These are phyloP conservation scores for Dactylellina parvicollis DNA, from an alignment of 2,329 filamentous ascomycete species.

Conservation along the genomic window DNA sequence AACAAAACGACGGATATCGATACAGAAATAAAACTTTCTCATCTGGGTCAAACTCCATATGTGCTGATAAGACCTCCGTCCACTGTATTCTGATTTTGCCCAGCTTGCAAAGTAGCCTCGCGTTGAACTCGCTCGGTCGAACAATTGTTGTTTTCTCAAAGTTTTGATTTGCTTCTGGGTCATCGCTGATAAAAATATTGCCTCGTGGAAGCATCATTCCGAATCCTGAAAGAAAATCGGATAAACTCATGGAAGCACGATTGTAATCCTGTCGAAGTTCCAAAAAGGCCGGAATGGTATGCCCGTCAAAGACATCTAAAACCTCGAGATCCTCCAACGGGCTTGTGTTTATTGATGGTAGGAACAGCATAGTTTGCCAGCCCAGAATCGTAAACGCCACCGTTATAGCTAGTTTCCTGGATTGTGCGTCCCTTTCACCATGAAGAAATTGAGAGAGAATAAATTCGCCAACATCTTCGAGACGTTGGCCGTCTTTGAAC, in stretches of 20 bases:
- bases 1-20: slow-evolving; percentile 32
- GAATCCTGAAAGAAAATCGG: slow-evolving; percentile 20
- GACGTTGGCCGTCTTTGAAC: too few species aligned
- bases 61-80: slow-evolving; percentile 24
- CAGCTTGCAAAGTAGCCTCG: neutral
- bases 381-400: slow-evolving; percentile 19
- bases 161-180: slow-evolving; percentile 12
- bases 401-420: too few species aligned
- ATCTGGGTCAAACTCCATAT: slow-evolving; percentile 30
- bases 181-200: slow-evolving; percentile 24
- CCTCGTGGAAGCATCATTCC: slow-evolving; percentile 19
- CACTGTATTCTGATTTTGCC: slow-evolving; percentile 8
- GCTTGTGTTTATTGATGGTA: slow-evolving; percentile 13
- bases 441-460: too few species aligned
- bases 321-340: slow-evolving; percentile 18
- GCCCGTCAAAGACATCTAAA: slow-evolving; percentile 22
- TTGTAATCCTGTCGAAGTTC: slow-evolving; percentile 21
- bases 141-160: slow-evolving; percentile 34
- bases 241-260: slow-evolving; percentile 14
- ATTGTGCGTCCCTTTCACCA: too few species aligned
- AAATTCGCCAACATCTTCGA: too few species aligned
- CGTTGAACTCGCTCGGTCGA: slow-evolving; percentile 24
- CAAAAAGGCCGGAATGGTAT: slow-evolving; percentile 23
- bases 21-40: slow-evolving; percentile 20
- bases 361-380: slow-evolving; percentile 33